Evolutionary conservation across 352 stramenopile species (phyloP), one percentile per base, ranked within the genome.

Genomic region (Phytophthora pini): DNA sequence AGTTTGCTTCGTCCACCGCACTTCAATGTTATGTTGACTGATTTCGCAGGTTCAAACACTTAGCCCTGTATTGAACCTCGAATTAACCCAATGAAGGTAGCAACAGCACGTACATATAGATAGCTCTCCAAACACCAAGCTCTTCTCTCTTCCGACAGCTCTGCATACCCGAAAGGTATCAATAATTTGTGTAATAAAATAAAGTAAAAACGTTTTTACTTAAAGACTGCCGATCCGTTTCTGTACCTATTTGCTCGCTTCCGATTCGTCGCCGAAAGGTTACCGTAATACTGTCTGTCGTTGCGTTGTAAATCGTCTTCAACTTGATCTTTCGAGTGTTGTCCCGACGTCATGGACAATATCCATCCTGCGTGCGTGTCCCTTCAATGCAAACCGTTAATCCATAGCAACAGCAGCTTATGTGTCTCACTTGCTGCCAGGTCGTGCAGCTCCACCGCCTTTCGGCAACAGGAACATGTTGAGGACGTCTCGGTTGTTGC

Each of bases 391-490:
- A 31, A 9, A 10, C 6, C 29, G 29, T 34, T 24, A 53, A 34
- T 17, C 24, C 24, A 26, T 26, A 26, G 4, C 24, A 26, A 26
- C 24, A 20, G 7, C 38, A 15, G n/a, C 38, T 20, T 43, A 8
- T 15, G 15, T 26, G n/a, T 39, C 27, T 65, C 45, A 74, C 34
- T 72, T 72, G 32, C 44, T 67, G 36, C 59, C 46, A 17, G 61
- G 57, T 45, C 50, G 61, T 26, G 40, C 11, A 13, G 31, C 8
- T 12, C 31, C 44, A 5, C 34, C 57, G 6, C 49, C 51, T 32
- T 80, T 79, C 6, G 87, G 84, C 15, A 96, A 61, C 22, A 93
- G 59, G 52, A 94, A 96, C 85, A 94, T 94, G 53, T 79, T 80
- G 49, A 95, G 74, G 12, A 95, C 74, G 24, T 96, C 86, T 17